phyloP scores from a whole-genome alignment of 768 basidiomycete genomes.

The Inosperma sp. region DNA sequence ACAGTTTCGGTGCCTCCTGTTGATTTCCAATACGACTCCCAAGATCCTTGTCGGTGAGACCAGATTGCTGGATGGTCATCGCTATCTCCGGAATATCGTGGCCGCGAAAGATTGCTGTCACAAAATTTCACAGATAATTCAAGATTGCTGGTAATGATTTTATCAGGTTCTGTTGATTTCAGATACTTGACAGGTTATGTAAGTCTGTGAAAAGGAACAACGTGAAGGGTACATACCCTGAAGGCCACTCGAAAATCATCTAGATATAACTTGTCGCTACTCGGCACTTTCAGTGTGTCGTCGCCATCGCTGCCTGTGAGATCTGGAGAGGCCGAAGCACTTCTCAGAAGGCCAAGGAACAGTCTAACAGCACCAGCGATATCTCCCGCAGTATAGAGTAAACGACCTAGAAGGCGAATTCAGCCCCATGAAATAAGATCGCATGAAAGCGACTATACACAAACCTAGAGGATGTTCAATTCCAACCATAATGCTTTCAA shows the following conservation, averaged over 20 bases:
- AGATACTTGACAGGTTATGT: slow-evolving; percentile 53
- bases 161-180: slow-evolving; percentile 50
- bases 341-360: slow-evolving; percentile 69
- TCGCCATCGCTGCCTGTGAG: slow-evolving; percentile 13
- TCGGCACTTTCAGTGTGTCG: slow-evolving; percentile 23
- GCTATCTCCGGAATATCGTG: slow-evolving; percentile 54
- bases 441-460: slow-evolving; percentile 7
- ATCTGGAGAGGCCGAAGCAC: slow-evolving; percentile 29
- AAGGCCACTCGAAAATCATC: slow-evolving; percentile 90
- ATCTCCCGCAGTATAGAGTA: slow-evolving; percentile 90
- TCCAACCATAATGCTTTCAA: slow-evolving; percentile 62
- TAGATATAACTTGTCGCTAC: slow-evolving; percentile 64
- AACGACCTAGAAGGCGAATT: slow-evolving; percentile 49
- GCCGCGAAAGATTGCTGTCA: slow-evolving; percentile 47
- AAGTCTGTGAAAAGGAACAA: not conserved
- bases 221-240: slow-evolving; percentile 44
- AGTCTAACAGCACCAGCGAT: slow-evolving; percentile 68
- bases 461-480: slow-evolving; percentile 78
- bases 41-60: slow-evolving; percentile 60
- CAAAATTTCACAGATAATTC: slow-evolving; percentile 67
- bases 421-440: not conserved
- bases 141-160: slow-evolving; percentile 41
- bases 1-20: slow-evolving; percentile 52
- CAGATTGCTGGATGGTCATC: slow-evolving; percentile 47
- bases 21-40: slow-evolving; percentile 56